phyloP scores from a whole-genome alignment of 495 filamentous ascomycete genomes.

The Symbiotaphrina buchneri region DNA sequence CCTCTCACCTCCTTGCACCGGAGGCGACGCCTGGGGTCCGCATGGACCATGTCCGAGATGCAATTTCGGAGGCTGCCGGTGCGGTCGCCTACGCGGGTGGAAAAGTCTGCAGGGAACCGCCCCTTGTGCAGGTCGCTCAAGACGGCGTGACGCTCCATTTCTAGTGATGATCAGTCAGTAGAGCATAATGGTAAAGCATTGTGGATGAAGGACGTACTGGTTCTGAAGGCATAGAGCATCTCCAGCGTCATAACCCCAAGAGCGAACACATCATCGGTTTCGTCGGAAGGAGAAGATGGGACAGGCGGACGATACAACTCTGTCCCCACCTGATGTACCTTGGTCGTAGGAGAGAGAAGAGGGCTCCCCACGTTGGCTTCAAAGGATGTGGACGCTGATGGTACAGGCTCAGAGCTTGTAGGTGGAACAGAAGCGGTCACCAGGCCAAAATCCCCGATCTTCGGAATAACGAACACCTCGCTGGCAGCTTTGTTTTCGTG shows the following conservation, averaged over 20 bases:
- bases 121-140: not conserved
- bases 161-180: not conserved
- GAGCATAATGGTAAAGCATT: not conserved
- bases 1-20: not conserved
- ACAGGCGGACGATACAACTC: conserved; percentile 13
- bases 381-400: not conserved
- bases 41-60: not conserved
- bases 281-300: conserved; percentile 1
- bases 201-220: conserved; percentile 3
- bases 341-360: not conserved
- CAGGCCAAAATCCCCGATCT: conserved; percentile 12
- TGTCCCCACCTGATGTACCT: conserved; percentile 12
- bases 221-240: conserved; percentile 12
- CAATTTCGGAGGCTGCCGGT: not conserved
- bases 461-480: conserved; percentile 6
- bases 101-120: not conserved
- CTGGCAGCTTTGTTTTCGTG: not conserved
- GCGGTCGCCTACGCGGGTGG: not conserved
- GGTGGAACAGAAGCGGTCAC: conserved; percentile 5
- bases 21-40: not conserved
- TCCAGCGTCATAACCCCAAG: conserved; percentile 18
- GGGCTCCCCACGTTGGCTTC: conserved; percentile 11
- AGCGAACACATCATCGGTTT: conserved; percentile 18
- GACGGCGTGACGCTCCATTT: not conserved
- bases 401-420: not conserved